A percentile compares a stretch with the other conserved stretches of the same genome.
phyloP scores from a whole-genome alignment of 73 alveolate species.

The Paramecium primaurelia region DNA sequence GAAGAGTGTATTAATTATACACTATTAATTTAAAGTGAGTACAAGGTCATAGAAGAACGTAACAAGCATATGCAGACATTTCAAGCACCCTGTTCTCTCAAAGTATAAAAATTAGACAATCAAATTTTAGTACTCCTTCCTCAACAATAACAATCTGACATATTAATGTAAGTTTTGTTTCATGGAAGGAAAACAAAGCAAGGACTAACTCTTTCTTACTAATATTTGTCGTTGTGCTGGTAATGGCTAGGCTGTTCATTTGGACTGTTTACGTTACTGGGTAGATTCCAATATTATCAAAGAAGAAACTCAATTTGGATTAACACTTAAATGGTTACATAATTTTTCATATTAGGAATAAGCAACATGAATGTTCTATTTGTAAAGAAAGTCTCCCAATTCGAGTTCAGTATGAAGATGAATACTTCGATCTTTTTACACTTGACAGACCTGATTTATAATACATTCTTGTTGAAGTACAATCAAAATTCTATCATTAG shows the following conservation, averaged over 20 bases:
- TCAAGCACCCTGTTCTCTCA: not conserved
- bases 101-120: not conserved
- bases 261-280: constrained; percentile 30
- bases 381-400: constrained; percentile 28
- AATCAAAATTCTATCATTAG: not conserved
- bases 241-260: constrained; percentile 17
- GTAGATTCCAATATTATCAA: not conserved
- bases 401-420: not conserved
- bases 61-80: not conserved
- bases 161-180: constrained; percentile 35
- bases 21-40: not conserved
- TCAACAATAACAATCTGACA: not conserved
- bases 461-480: not conserved
- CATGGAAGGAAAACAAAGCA: constrained; percentile 39
- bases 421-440: constrained; percentile 7
- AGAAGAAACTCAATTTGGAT: constrained; percentile 33
- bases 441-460: constrained; percentile 39
- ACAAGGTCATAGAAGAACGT: constrained; percentile 37
- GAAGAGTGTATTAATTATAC: constrained; percentile 11
- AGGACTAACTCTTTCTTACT: not conserved
- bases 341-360: not conserved
- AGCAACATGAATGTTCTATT: constrained; percentile 4
- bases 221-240: constrained; percentile 31
- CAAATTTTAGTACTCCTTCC: not conserved
- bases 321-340: not conserved